Evolutionary conservation across 2,329 filamentous ascomycete genomes (phyloP).

Genomic region (Fusarium sp.): DNA sequence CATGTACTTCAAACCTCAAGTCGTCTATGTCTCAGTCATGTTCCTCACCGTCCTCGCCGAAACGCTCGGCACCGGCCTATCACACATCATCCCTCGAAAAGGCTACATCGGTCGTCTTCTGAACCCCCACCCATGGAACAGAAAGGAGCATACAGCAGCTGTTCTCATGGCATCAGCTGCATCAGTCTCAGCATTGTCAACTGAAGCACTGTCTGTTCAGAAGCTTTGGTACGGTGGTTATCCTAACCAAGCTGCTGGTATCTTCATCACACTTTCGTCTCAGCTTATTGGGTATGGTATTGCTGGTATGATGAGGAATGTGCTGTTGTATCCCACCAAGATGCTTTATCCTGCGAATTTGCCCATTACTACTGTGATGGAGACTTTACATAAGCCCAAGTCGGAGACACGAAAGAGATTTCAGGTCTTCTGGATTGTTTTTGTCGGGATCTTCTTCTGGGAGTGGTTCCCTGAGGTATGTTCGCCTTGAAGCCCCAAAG

Average conservation of each 20-base stretch:
- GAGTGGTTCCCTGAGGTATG: slow-evolving; percentile 47
- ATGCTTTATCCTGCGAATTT: slow-evolving; percentile 52
- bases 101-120: slow-evolving; percentile 26
- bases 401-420: slow-evolving; percentile 54
- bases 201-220: slow-evolving; percentile 59
- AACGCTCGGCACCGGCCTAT: slow-evolving; percentile 19
- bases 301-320: slow-evolving; percentile 59
- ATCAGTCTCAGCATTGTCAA: slow-evolving; percentile 48
- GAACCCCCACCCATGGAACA: slow-evolving; percentile 36
- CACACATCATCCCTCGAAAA: slow-evolving; percentile 27
- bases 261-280: slow-evolving; percentile 61
- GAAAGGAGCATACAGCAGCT: slow-evolving; percentile 51
- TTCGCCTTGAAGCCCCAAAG: too few species aligned
- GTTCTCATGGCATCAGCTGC: slow-evolving; percentile 59
- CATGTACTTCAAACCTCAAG: slow-evolving; percentile 43
- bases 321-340: slow-evolving; percentile 60
- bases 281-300: slow-evolving; percentile 63
- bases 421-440: slow-evolving; percentile 55
- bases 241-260: slow-evolving; percentile 53
- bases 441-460: slow-evolving; percentile 57
- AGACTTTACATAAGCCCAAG: slow-evolving; percentile 46
- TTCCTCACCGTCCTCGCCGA: slow-evolving; percentile 42
- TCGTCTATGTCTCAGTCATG: slow-evolving; percentile 41
- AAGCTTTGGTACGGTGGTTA: slow-evolving; percentile 58
- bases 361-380: slow-evolving; percentile 47